Evolutionary conservation across 1,284 basidiomycete species (phyloP).

Genomic region (Omphalotus olearius): DNA sequence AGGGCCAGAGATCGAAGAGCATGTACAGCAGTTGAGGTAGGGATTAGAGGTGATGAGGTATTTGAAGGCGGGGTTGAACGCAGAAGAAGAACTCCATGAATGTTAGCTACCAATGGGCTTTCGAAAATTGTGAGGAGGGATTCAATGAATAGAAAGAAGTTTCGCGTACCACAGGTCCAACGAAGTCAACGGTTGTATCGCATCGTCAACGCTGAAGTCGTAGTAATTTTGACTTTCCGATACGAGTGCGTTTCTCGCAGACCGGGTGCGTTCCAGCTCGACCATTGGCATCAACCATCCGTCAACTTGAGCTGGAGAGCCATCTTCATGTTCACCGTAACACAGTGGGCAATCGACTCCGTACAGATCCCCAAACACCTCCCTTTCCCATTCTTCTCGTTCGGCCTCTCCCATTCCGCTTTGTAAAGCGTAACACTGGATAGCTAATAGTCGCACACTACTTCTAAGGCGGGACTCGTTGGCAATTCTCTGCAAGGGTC

Average conservation of each 20-base stretch:
- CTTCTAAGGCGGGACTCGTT: constrained; percentile 54
- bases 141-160: background rate
- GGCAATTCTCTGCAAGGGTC: constrained; percentile 54
- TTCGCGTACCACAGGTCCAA: constrained; percentile 50
- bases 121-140: background rate
- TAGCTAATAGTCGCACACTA: constrained; percentile 67
- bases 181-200: constrained; percentile 31
- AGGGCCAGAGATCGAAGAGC: constrained; percentile 66
- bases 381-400: constrained; percentile 59
- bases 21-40: constrained; percentile 58
- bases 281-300: constrained; percentile 76
- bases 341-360: constrained; percentile 54
- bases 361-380: constrained; percentile 54
- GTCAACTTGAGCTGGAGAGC: constrained; percentile 45
- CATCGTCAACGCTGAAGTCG: constrained; percentile 30
- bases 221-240: constrained; percentile 43
- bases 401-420: constrained; percentile 75
- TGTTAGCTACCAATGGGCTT: constrained; percentile 52
- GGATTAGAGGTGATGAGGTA: constrained; percentile 46
- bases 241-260: constrained; percentile 47
- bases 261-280: constrained; percentile 59
- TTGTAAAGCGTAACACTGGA: constrained; percentile 74
- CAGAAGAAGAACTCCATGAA: constrained; percentile 64
- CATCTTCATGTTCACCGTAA: constrained; percentile 44
- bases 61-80: constrained; percentile 23